Conservation (phyloP, 768 basidiomycete genomes). For the Pilatotrama ljubarskyi region DNA sequence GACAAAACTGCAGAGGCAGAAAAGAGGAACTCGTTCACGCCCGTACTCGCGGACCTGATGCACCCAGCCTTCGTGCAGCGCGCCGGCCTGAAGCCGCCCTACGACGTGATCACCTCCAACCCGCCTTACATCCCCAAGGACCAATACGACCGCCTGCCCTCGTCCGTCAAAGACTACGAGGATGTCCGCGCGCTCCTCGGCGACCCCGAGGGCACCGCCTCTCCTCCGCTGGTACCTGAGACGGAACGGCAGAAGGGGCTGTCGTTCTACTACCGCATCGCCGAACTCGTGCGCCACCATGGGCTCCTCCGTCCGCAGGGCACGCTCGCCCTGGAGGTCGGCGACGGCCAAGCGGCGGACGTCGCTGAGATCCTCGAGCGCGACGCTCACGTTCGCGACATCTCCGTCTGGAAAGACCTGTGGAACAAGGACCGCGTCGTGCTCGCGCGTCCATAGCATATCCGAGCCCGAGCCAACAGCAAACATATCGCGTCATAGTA, state of each 20-base stretch:
- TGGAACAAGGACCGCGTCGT: slow-evolving; percentile 78
- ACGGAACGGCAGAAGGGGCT: slow-evolving; percentile 48
- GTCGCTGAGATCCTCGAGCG: slow-evolving; percentile 60
- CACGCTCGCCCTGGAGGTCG: slow-evolving; percentile 78
- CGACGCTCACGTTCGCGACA: slow-evolving; percentile 45
- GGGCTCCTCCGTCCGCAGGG: slow-evolving; percentile 54
- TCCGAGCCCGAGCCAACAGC: background rate
- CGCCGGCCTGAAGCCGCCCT: slow-evolving; percentile 39
- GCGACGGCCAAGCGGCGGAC: slow-evolving; percentile 63
- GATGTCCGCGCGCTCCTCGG: slow-evolving; percentile 82
- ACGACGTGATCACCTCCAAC: slow-evolving; percentile 81
- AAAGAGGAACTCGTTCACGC: slow-evolving; percentile 35
- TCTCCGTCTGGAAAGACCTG: slow-evolving; percentile 78
- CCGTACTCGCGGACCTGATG: slow-evolving; percentile 47
- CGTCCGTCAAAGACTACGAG: slow-evolving; percentile 77
- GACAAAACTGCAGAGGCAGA: too few species aligned
- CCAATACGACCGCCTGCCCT: slow-evolving; percentile 63
- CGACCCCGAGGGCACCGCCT: slow-evolving; percentile 37
- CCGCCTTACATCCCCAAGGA: slow-evolving; percentile 79
- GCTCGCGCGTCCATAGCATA: slow-evolving; percentile 35
- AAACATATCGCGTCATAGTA: background rate
- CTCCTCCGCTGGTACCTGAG: background rate
- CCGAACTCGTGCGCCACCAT: slow-evolving; percentile 50
- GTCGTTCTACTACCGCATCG: slow-evolving; percentile 73
- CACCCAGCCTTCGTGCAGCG: slow-evolving; percentile 27